Evolutionary conservation across 2,329 filamentous ascomycete genomes (phyloP), one percentile per base, ranked within the genome.

Genomic region (Verticillium nonalfalfae): DNA sequence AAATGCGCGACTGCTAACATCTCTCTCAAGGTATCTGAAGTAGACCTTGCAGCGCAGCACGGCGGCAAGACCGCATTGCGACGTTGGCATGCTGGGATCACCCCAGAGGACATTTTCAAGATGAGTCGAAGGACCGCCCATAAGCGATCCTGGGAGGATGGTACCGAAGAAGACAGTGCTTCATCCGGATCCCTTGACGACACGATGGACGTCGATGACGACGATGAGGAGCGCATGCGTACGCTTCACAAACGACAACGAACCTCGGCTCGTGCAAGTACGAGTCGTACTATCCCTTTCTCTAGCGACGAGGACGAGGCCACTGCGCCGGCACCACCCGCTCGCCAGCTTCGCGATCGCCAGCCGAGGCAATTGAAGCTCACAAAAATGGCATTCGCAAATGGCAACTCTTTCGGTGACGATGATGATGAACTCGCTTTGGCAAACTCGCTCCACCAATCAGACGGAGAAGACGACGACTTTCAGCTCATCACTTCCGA

Each of bases 401-500:
- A 65, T 21, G 59, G 63, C 11, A 14, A 58, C 26, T 33, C 60
- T 55, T 56, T 56, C 10, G 59, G 61, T 13, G 62, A 66, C 7
- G 65, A 65, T 10, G 38, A 60, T 18, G 74, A 76, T 55, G 74
- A 76, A 62, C 61, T 76, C 14, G 67, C 71, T 6, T 62, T 69
- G 38, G 72, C 26, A 26, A 34, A n/a, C 68, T 57, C 39, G 54
- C 61, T 7, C 26, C 60, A 61, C 4, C 65, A 59, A 11, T 74
- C 69, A 4, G 73, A 73, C 11, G 71, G 70, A 10, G 70, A 72
- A 3, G 74, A 77, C 40, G 72, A 68, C 10, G 70, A 74, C 38
- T 75, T 76, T 38, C 59, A 67, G 39, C 68, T 76, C 1, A 69
- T 79, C 33, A 67, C 73, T 7, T 79, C 77, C 3, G 76, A 79